A percentile compares a stretch with the other conserved stretches of the same genome.
phyloP scores from a whole-genome alignment of 139 green algal genomes.

The Chlorella sp. region DNA sequence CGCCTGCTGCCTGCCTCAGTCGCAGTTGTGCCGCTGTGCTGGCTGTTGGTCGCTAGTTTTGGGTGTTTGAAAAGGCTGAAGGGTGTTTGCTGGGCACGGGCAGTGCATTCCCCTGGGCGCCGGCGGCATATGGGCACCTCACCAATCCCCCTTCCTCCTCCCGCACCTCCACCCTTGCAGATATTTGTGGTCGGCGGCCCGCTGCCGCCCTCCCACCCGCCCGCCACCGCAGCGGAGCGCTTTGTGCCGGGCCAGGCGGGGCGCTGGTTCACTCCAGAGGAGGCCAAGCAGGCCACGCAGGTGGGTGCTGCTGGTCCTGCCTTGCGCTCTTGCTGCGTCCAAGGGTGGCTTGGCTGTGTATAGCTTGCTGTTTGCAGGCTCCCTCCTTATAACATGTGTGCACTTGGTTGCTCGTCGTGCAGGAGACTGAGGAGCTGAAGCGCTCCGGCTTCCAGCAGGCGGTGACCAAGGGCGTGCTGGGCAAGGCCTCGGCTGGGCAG shows the following conservation, averaged over 20 bases:
- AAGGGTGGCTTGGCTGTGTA: neutral
- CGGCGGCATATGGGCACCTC: neutral
- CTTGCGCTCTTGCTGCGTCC: no score
- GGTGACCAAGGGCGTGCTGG: conserved; percentile 21
- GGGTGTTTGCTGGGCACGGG: neutral
- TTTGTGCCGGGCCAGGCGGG: neutral
- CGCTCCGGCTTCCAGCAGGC: conserved; percentile 49
- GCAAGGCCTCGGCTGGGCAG: conserved; percentile 15
- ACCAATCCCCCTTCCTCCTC: neutral
- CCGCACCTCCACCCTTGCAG: neutral
- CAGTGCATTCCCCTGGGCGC: neutral
- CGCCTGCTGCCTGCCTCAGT: neutral
- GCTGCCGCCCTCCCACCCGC: conserved; percentile 26
- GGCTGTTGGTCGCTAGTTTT: no score
- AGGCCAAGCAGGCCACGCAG: conserved; percentile 22
- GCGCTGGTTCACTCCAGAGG: conserved; percentile 54
- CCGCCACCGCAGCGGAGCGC: neutral
- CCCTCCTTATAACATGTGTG: neutral
- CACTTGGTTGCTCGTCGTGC: neutral
- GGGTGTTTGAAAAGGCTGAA: no score
- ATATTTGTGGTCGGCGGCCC: conserved; percentile 44
- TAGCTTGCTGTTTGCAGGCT: neutral
- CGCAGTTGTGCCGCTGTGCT: neutral
- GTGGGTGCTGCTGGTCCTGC: neutral
- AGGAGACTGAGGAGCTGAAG: conserved; percentile 52